Evolutionary conservation across 306 rosid species (phyloP).

Genomic region (Crataegus laevigata): DNA sequence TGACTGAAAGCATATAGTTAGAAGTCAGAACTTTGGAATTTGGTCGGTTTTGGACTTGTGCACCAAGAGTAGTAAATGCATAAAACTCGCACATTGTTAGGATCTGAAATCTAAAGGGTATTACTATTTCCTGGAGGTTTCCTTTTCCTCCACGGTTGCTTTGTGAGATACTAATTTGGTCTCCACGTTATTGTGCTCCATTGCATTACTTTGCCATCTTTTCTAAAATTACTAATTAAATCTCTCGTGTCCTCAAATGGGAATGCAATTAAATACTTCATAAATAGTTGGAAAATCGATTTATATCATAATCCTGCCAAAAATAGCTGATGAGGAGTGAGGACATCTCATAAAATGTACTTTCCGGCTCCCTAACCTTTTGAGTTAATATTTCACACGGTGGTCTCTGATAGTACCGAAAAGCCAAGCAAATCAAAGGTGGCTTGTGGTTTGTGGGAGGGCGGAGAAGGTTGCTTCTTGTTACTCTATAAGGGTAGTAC

Average conservation of each 20-base stretch:
- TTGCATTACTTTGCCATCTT: too few relatives aligned
- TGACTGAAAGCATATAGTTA: background rate
- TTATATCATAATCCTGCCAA: background rate
- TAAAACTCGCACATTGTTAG: background rate
- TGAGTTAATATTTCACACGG: background rate
- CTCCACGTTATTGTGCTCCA: constrained; percentile 1
- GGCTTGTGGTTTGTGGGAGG: background rate
- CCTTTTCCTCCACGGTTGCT: background rate
- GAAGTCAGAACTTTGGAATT: background rate
- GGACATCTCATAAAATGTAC: background rate
- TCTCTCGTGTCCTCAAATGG: background rate
- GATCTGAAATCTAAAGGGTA: background rate
- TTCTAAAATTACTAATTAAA: too few relatives aligned
- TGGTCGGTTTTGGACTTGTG: background rate
- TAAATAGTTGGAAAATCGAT: background rate
- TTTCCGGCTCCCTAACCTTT: background rate
- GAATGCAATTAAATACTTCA: background rate
- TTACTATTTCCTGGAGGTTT: background rate
- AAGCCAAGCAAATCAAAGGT: too few relatives aligned
- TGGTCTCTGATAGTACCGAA: too few relatives aligned
- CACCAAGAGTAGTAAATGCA: background rate
- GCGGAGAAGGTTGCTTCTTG: background rate
- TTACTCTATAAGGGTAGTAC: background rate
- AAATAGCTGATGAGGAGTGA: background rate
- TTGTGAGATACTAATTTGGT: background rate